Evolutionary conservation across 2,329 filamentous ascomycete genomes (phyloP), one percentile per base, ranked within the genome.

Genomic region (Onygenales sp.): DNA sequence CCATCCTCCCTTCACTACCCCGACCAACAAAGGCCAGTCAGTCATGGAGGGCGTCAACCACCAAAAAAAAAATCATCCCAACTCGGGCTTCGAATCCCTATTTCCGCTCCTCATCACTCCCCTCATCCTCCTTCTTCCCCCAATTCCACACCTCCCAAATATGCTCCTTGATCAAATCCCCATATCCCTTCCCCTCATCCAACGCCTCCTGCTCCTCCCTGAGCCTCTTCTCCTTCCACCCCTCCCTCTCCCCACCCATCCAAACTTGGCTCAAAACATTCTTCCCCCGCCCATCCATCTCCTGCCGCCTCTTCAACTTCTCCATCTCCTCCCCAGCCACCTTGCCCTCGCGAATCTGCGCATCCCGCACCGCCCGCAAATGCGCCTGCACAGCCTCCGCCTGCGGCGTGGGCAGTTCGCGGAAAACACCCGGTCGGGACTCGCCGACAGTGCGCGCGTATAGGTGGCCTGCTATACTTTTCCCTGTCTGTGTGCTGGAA

Each of bases 101-200:
- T 43, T 13, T 71, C 33, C 40, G 70, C 52, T 64, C 61, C 33
- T 62, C 66, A 0, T 67, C 67, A 1, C 56, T 61, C 42, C 56
- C 54, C 61, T 67, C 36, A 65, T 59, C 54, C 51, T 56, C 55
- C 48, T 57, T 55, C 53, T 60, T 57, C 27, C 57, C 60, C 60
- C 57, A 54, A 45, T 70, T 54, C 71, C 71, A 53, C 59, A 72
- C 61, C 65, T 68, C 71, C 32, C 66, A 70, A 0, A 64, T 67
- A 66, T 75, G 68, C 55, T 74, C 70, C 57, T 66, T 65, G 49
- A 74, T 75, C 65, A 74, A 63, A 65, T 70, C 68, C 0, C 69
- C 65, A 63, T 75, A 75, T 2, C 71, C 70, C 56, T 71, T 73
- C 42, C 65, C 63, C 49, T 63, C 56, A 42, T 58, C 59, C 31